Evolutionary conservation across 2,329 filamentous ascomycete genomes (phyloP).

Genomic region (Trichoderma atroviride): DNA sequence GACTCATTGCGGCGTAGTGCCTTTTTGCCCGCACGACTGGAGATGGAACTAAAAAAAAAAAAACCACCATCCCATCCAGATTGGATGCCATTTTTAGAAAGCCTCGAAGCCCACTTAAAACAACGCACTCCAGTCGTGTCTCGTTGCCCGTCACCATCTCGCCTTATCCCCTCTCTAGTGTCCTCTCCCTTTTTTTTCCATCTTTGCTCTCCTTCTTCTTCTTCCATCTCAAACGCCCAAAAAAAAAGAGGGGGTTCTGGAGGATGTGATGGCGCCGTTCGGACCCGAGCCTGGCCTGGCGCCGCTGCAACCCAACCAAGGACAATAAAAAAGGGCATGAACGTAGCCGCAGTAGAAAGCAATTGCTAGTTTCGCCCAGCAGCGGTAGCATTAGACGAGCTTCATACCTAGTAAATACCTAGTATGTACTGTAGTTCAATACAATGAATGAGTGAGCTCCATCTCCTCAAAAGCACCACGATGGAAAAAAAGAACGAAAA

Average conservation of each 20-base stretch:
- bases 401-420: background rate
- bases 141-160: conserved; percentile 15
- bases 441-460: too few relatives aligned
- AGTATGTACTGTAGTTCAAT: background rate
- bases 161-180: too few relatives aligned
- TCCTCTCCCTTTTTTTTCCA: background rate
- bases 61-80: background rate
- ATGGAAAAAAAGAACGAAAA: too few relatives aligned
- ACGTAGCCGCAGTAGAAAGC: background rate
- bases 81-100: conserved; percentile 16
- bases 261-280: background rate
- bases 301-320: background rate
- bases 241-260: background rate
- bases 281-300: background rate
- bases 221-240: background rate
- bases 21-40: background rate
- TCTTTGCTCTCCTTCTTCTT: background rate
- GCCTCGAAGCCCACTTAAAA: background rate
- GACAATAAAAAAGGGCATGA: background rate
- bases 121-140: background rate
- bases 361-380: background rate
- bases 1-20: background rate
- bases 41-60: background rate
- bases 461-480: background rate
- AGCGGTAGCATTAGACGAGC: background rate